Evolutionary conservation across 768 basidiomycete species (phyloP).

Genomic region (Macrolepiota dolichaula): DNA sequence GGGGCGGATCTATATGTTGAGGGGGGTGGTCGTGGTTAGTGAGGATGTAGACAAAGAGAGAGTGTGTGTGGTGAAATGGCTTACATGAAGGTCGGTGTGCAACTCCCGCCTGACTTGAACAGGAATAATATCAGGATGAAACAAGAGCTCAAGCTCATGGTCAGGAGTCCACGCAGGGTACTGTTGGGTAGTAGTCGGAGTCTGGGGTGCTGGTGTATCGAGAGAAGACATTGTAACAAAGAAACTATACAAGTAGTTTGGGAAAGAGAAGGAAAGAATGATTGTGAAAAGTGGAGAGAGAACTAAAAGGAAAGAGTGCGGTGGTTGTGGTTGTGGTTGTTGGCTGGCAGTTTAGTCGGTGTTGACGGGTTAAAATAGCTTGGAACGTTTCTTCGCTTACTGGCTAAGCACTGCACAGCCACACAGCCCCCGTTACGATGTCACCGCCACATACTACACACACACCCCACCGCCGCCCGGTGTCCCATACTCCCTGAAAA

Average conservation of each 20-base stretch:
- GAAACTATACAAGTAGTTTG: neutral
- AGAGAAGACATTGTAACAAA: neutral
- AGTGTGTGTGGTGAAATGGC: conserved; percentile 18
- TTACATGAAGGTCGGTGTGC: conserved; percentile 65
- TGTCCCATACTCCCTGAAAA: neutral
- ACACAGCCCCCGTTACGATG: neutral
- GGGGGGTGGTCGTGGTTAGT: neutral
- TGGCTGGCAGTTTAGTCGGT: neutral
- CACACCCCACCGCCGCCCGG: neutral
- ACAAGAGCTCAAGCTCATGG: conserved; percentile 70
- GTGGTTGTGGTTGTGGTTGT: no score
- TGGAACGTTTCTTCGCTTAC: conserved; percentile 2
- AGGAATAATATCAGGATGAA: conserved; percentile 71
- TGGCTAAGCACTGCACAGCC: conserved; percentile 1
- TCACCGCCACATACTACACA: conserved; percentile 1
- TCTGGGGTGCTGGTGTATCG: conserved; percentile 9
- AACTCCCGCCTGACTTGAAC: conserved; percentile 55
- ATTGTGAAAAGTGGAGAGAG: neutral
- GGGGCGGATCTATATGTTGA: conserved; percentile 71
- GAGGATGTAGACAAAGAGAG: conserved; percentile 35
- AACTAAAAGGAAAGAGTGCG: neutral
- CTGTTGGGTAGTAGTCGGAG: conserved; percentile 40
- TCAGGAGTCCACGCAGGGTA: conserved; percentile 30
- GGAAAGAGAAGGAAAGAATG: neutral
- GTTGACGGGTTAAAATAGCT: conserved; percentile 7